Conservation (phyloP, 495 filamentous ascomycete species). For the Aspergillus conjunctus region DNA sequence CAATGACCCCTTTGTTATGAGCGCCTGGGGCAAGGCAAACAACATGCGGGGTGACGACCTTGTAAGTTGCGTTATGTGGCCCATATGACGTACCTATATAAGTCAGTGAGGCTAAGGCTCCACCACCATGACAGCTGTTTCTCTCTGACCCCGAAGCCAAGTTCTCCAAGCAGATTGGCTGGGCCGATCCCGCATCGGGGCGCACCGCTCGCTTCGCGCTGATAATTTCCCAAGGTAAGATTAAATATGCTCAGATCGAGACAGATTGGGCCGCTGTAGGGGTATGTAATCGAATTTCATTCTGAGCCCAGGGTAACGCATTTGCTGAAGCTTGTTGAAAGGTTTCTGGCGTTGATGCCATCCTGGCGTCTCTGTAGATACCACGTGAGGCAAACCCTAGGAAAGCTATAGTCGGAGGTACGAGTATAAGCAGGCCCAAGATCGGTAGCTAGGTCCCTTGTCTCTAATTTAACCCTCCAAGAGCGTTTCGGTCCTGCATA, state of each 20-base stretch:
- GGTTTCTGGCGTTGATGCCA: no score
- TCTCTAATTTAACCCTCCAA: no score
- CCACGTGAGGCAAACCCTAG: no score
- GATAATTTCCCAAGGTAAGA: slow-evolving; percentile 85
- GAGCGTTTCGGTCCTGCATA: no score
- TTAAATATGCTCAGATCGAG: slow-evolving; percentile 85
- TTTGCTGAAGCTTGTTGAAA: no score
- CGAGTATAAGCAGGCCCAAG: no score
- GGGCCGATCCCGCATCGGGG: slow-evolving; percentile 71
- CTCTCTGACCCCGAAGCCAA: slow-evolving; percentile 73
- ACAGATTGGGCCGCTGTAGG: no score
- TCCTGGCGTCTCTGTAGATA: no score
- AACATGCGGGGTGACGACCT: slow-evolving; percentile 76
- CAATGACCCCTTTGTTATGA: slow-evolving; percentile 93
- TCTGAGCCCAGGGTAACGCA: no score
- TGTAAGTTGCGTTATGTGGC: slow-evolving; percentile 51
- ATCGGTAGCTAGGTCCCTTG: no score
- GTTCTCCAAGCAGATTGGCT: slow-evolving; percentile 83
- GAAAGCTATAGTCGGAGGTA: no score
- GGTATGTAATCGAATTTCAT: no score
- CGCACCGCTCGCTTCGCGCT: slow-evolving; percentile 82
- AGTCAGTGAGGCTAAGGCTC: slow-evolving; percentile 10
- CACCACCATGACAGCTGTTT: slow-evolving; percentile 84
- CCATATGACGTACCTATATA: background rate
- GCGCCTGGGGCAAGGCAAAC: slow-evolving; percentile 95